phyloP scores from a whole-genome alignment of 2,329 filamentous ascomycete species.

The Monilinia vaccinii-corymbosi region DNA sequence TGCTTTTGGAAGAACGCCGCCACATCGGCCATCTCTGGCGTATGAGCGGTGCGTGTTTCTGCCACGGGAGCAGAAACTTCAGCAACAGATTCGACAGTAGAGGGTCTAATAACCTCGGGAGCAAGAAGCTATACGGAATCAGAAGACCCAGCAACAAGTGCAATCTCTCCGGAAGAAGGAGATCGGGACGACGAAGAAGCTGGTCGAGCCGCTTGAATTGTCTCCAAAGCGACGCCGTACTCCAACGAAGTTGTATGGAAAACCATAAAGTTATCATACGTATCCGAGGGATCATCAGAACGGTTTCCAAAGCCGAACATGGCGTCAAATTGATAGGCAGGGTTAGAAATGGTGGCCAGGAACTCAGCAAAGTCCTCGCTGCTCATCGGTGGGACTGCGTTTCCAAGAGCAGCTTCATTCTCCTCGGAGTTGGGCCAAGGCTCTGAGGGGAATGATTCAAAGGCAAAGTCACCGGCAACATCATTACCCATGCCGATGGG shows the following conservation, averaged over 20 bases:
- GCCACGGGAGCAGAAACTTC: not conserved
- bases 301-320: not conserved
- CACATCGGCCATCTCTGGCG: too few species aligned
- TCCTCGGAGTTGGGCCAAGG: too few species aligned
- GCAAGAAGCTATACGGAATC: too few species aligned
- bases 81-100: too few species aligned
- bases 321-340: not conserved
- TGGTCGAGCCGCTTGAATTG: not conserved
- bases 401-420: not conserved
- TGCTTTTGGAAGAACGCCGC: too few species aligned
- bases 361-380: not conserved
- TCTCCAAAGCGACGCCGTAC: not conserved
- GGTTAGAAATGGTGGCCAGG: not conserved
- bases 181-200: not conserved
- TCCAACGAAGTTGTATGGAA: not conserved
- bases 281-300: not conserved
- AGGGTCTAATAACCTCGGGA: too few species aligned
- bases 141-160: too few species aligned
- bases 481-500: not conserved
- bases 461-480: not conserved
- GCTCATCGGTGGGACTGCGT: not conserved
- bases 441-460: not conserved
- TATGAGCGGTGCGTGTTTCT: too few species aligned
- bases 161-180: too few species aligned
- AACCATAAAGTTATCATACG: not conserved